Conservation (phyloP, 2,329 filamentous ascomycete species). For the Paraconiothyrium brasiliense region DNA sequence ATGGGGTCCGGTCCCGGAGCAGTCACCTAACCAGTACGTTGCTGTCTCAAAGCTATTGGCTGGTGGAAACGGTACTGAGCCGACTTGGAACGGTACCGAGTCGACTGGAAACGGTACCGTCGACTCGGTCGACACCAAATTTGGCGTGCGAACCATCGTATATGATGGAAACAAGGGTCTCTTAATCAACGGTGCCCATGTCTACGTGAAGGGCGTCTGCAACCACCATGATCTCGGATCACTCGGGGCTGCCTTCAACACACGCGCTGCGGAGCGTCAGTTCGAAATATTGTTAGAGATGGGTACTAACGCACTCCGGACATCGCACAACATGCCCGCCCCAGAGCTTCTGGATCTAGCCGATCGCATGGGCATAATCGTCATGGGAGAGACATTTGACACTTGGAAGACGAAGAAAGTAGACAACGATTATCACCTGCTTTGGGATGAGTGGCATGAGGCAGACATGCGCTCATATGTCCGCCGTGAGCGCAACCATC, state of each 20-base stretch:
- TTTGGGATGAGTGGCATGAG: conserved; percentile 65
- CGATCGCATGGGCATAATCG: conserved; percentile 61
- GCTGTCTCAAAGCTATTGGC: conserved; percentile 55
- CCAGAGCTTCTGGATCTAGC: conserved; percentile 61
- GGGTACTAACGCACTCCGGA: conserved; percentile 62
- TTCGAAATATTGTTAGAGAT: conserved; percentile 61
- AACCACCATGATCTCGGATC: conserved; percentile 64
- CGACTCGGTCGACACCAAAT: conserved; percentile 61
- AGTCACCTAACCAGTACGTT: conserved; percentile 60
- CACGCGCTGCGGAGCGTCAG: conserved; percentile 59
- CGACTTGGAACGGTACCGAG: too few species aligned
- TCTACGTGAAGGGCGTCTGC: conserved; percentile 59
- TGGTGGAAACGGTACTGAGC: conserved; percentile 18
- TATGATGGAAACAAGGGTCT: conserved; percentile 56
- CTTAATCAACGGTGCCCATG: conserved; percentile 56
- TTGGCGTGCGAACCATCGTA: conserved; percentile 59
- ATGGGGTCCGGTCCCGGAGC: conserved; percentile 60
- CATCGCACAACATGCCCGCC: conserved; percentile 64
- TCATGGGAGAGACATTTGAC: conserved; percentile 66
- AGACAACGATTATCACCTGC: conserved; percentile 60
- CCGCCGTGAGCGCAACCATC: conserved; percentile 65
- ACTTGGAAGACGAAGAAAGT: conserved; percentile 60
- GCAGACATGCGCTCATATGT: conserved; percentile 62
- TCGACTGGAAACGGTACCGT: conserved; percentile 28
- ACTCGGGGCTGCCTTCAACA: conserved; percentile 62